Percentiles rank a stretch among this genome's conserved stretches.
These are phyloP conservation scores for Solioccasus polychromus DNA, from an alignment of 768 basidiomycete species.

Conservation along the genomic window DNA sequence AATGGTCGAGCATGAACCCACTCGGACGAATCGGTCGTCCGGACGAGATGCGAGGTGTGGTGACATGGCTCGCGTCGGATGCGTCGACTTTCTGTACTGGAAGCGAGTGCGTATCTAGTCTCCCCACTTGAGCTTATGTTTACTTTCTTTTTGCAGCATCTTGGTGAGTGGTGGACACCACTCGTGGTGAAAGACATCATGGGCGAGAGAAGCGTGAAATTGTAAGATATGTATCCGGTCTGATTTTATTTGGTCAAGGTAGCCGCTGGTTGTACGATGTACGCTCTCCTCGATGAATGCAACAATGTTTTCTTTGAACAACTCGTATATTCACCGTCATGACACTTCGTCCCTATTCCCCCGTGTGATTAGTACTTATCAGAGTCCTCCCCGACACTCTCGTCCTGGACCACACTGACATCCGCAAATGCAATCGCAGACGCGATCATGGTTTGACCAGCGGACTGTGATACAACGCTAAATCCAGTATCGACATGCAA, in stretches of 20 bases:
- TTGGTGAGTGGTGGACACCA: constrained; percentile 32
- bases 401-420: too few relatives aligned
- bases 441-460: background rate
- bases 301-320: too few relatives aligned
- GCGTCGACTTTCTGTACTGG: constrained; percentile 79
- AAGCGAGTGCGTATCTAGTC: constrained; percentile 62
- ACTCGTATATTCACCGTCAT: too few relatives aligned
- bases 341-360: too few relatives aligned
- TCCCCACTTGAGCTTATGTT: too few relatives aligned
- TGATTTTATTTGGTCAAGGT: too few relatives aligned
- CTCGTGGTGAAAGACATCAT: constrained; percentile 33
- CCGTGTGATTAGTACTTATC: too few relatives aligned
- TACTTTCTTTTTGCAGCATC: constrained; percentile 24
- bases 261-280: too few relatives aligned
- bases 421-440: background rate
- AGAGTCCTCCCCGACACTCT: too few relatives aligned
- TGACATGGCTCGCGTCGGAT: constrained; percentile 70
- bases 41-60: constrained; percentile 71
- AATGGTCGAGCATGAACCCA: constrained; percentile 70
- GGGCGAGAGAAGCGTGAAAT: too few relatives aligned
- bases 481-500: background rate
- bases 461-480: background rate
- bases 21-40: constrained; percentile 67
- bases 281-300: too few relatives aligned
- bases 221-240: too few relatives aligned